phyloP scores from a whole-genome alignment of 306 rosid genomes.

The Hippophae rhamnoides region DNA sequence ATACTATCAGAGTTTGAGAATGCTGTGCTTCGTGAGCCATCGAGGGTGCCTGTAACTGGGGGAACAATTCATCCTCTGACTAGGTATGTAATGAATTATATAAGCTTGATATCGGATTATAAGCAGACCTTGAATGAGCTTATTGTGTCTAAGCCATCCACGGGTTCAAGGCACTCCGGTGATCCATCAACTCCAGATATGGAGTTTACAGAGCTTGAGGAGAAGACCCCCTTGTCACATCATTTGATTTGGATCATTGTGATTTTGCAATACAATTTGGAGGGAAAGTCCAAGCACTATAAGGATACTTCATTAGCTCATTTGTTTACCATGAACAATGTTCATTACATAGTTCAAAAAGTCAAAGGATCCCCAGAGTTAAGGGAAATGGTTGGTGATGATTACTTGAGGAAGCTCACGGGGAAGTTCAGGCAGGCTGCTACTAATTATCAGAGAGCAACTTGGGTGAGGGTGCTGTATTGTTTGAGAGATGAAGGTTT shows the following conservation, averaged over 20 bases:
- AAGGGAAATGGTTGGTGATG: constrained; percentile 86
- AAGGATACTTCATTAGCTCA: constrained; percentile 68
- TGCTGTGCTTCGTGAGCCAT: constrained; percentile 85
- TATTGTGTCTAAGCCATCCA: constrained; percentile 81
- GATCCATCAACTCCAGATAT: constrained; percentile 79
- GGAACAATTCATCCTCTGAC: constrained; percentile 97
- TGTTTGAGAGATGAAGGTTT: constrained; percentile 89
- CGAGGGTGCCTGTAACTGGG: constrained; percentile 83
- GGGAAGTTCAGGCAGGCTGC: constrained; percentile 88
- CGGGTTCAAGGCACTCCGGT: constrained; percentile 68
- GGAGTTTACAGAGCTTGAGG: constrained; percentile 83
- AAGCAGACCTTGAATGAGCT: constrained; percentile 74
- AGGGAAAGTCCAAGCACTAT: constrained; percentile 85
- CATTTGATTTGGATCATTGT: constrained; percentile 98
- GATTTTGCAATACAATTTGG: constrained; percentile 79
- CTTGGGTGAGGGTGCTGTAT: constrained; percentile 85
- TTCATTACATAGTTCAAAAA: constrained; percentile 94
- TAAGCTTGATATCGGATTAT: constrained; percentile 84
- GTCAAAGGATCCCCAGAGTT: constrained; percentile 76
- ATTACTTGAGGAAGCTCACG: constrained; percentile 67
- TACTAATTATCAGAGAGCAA: constrained; percentile 84
- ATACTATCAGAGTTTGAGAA: constrained; percentile 87
- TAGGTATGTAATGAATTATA: constrained; percentile 94
- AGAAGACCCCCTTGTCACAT: constrained; percentile 63
- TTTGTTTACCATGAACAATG: constrained; percentile 92